Evolutionary conservation across 768 basidiomycete species (phyloP), one percentile per base, ranked within the genome.

Genomic region (Collybia mongolica): DNA sequence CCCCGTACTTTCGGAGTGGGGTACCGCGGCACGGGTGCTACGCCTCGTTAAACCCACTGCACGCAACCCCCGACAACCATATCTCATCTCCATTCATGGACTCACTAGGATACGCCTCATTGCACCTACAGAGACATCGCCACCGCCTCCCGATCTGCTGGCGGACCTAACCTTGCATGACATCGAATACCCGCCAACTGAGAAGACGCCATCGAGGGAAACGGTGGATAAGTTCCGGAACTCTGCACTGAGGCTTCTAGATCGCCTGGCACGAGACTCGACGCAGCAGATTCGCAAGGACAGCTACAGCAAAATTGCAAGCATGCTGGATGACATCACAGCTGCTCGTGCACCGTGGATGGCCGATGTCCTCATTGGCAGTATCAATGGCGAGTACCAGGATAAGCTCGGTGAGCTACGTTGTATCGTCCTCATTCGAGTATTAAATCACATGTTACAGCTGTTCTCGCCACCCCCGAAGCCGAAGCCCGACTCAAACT

Each of bases 331-430:
- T 52, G 87, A 92, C 32, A 75, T 85, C 14, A 76, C 83, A 0
- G 76, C 80, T 55, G 75, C 79, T 7, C 72, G 82, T 23, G 80
- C 84, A 0, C 77, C 82, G 3, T 88, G 85, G 81, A 83, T 90
- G 76, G 87, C 88, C 0, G 90, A 92, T 59, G 81, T 90, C 11
- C 75, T 92, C 28, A 75, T 90, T 14, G 76, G 84, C 8, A 76
- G 69, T n/a, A 67, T 86, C 17, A 79, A 81, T 45, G 78, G 75
- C 2, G 87, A 87, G 46, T 87, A 86, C 54, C 69, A 68, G 2
- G 90, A 92, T 64, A 88, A 84, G 64, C 74, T 91, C 14, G 81
- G 90, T 87, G 57, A 57, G 80, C 72, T 7, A 11, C 44, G 35
- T 43, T 23, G n/a, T n/a, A 32, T 26, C 7, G 14, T 32, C 11